Evolutionary conservation across 768 basidiomycete species (phyloP).

Genomic region (Rhodotorula toruloides): DNA sequence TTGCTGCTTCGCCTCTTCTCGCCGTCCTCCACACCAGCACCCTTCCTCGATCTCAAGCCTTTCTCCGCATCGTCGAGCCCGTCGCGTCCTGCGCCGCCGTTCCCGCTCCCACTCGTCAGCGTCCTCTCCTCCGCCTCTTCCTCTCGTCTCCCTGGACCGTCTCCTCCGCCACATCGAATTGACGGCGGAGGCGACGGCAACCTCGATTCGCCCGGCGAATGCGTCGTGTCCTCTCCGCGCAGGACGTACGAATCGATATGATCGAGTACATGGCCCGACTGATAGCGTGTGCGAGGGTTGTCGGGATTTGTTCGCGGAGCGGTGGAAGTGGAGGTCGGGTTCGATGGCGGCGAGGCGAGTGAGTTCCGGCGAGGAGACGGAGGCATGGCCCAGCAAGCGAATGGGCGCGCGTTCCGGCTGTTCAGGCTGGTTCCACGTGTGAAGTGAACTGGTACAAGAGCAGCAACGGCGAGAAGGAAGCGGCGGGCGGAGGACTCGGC

Average conservation of each 20-base stretch:
- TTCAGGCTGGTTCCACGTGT: too few species aligned
- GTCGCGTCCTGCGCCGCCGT: not conserved
- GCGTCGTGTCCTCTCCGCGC: constrained; percentile 1
- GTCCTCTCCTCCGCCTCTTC: not conserved
- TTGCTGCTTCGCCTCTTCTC: not conserved
- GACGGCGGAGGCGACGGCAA: not conserved
- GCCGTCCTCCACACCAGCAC: too few species aligned
- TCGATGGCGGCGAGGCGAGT: too few species aligned
- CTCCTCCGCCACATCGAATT: not conserved
- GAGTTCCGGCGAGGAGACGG: too few species aligned
- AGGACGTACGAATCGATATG: constrained; percentile 11
- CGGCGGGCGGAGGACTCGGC: too few species aligned
- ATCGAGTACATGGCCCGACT: not conserved
- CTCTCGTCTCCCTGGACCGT: not conserved
- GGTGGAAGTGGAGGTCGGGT: not conserved
- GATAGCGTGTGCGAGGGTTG: not conserved
- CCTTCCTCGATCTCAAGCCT: not conserved
- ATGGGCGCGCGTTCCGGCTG: too few species aligned
- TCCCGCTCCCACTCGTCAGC: not conserved
- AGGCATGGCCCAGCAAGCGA: too few species aligned
- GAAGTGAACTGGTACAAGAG: too few species aligned
- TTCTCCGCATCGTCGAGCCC: not conserved
- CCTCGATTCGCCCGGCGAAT: not conserved
- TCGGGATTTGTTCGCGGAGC: not conserved
- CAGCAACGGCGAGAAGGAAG: too few species aligned